Base-by-base conservation (phyloP, 345 rosid genomes). In the Euphorbia lathyris region DNA sequence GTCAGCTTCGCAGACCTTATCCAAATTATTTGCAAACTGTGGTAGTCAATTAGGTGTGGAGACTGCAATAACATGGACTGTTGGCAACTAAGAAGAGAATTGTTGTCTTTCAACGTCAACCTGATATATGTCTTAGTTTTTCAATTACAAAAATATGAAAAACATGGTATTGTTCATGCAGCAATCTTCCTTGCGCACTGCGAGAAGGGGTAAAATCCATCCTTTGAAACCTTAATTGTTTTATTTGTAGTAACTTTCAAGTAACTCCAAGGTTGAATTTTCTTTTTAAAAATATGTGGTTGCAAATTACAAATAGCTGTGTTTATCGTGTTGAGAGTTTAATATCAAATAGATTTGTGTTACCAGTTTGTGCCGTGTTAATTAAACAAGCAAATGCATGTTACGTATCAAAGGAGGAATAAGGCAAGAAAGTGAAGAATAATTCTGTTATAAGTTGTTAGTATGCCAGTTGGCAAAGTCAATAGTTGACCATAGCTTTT, bases 81-180 rank as follows among this genome's bases (percentile, higher is more conserved):
- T 34, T 57, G n/a, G 48, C 42, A 43, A 57, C 48, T 65, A 22
- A 57, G 51, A 45, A 48, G 67, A 61, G 72, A 55, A 22, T 29
- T 9, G 19, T 58, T 19, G 48, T 65, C 38, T 26, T 22, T 65
- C 64, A n/a, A 43, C 26, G 59, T 65, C 66, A 64, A 34, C 59
- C 65, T n/a, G 58, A 66, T 17, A 9, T n/a, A 3, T n/a, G n/a
- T 29, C 57, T 20, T 7, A 52, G n/a, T 10, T 68, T 68, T 68
- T 57, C 22, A 62, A 48, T 0, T 48, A 25, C 36, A 66, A 66
- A 25, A 66, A 63, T 30, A 16, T 66, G 26, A 48, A 48, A 8
- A 32, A 22, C 14, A 32, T 32, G 52, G 32, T 22, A 52, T n/a
- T 53, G 52, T 48, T n/a, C n/a, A 65, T 2, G 8, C 5, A 20